Base-by-base conservation (phyloP, 2,329 filamentous ascomycete species). In the Fusarium subtropicale region DNA sequence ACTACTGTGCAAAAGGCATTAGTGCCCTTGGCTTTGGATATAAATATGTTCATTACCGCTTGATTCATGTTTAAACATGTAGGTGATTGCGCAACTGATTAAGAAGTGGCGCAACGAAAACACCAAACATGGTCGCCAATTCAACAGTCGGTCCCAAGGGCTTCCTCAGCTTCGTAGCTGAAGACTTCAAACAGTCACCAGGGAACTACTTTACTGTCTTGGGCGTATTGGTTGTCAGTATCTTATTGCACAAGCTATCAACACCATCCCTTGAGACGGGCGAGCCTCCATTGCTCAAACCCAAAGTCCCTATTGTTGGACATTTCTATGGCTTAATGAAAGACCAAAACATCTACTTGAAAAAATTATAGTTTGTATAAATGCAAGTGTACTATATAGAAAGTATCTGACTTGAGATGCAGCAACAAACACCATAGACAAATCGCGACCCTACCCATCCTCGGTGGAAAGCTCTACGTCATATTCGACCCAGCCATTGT, bases 401-500 rank as follows among this genome's bases (percentile, higher is more conserved):
- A 3, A 15, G n/a, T 2, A 6, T 30, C 52, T 68, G 24, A 68
- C n/a, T n/a, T 13, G 18, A 1, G 22, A 18, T 20, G 8, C 11
- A 69, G 66, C 10, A 61, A 69, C 11, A 53, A n/a, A 10, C 44
- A 39, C 7, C 45, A 72, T 47, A 75, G 75, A 31, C 63, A 74
- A 13, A 81, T 84, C 64, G 82, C 80, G 58, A 83, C 84, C 1
- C 68, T 86, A 4, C 81, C 80, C 3, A 81, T 85, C 68, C 72
- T 84, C 24, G 78, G 75, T 42, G 72, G 76, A 26, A 81, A 82
- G 41, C 76, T 82, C 16, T 87, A 86, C 63, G 73, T 84, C 33
- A 79, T 85, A 28, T 81, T 77, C 44, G 78, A 79, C 11, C 81
- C 84, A 5, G 57, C 66, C 1, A 74, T 86, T 10, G 76, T 82